Conservation (phyloP, 1,284 basidiomycete genomes). For the Tremellales sp. region DNA sequence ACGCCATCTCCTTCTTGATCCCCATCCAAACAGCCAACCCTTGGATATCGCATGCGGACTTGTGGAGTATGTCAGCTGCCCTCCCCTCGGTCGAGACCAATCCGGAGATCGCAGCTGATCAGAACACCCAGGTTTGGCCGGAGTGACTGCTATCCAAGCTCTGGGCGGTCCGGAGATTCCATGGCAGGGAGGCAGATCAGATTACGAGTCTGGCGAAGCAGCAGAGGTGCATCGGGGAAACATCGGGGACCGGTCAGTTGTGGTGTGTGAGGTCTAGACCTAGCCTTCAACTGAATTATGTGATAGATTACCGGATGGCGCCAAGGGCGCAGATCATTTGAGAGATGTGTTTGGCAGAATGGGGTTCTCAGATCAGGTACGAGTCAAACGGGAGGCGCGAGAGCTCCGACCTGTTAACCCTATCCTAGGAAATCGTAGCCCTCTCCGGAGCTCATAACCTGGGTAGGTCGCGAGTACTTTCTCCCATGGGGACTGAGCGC, state of each 20-base stretch:
- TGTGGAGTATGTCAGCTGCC: conserved; percentile 43
- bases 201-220: conserved; percentile 49
- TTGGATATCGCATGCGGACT: conserved; percentile 54
- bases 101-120: conserved; percentile 11
- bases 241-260: conserved; percentile 39
- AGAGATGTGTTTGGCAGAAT: conserved; percentile 54
- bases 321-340: conserved; percentile 52
- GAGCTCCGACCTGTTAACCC: too few relatives aligned
- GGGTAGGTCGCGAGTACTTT: conserved; percentile 38
- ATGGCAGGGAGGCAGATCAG: conserved; percentile 53
- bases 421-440: conserved; percentile 57
- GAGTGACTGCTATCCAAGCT: conserved; percentile 52
- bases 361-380: conserved; percentile 52
- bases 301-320: conserved; percentile 51
- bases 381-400: background rate
- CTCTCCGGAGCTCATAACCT: conserved; percentile 56
- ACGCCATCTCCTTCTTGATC: conserved; percentile 53
- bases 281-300: background rate
- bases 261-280: background rate
- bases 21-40: conserved; percentile 53
- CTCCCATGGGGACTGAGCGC: background rate
- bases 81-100: background rate
- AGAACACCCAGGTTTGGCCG: conserved; percentile 45
- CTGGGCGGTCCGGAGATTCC: conserved; percentile 53
- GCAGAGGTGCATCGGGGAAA: conserved; percentile 46